Base-by-base conservation (phyloP, 148 eudicot species). In the Linanthus parryae region DNA sequence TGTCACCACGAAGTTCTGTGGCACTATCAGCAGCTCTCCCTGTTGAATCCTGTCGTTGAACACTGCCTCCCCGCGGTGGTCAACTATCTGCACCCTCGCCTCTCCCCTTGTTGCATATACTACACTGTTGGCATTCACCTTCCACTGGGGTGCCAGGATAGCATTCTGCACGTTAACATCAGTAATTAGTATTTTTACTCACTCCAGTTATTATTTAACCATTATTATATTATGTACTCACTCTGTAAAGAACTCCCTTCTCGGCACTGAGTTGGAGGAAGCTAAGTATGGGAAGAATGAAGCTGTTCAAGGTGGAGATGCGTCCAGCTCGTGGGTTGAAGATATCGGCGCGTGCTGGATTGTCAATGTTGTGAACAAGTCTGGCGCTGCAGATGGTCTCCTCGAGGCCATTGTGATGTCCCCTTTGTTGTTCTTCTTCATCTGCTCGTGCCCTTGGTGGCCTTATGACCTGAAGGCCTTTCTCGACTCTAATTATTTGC, bases 161-260 rank as follows among this genome's bases (percentile, higher is more conserved):
- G 76, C 84, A 44, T 84, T 70, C 96, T 87, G 76, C 55, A 58
- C 1, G n/a, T n/a, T n/a, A n/a, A n/a, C n/a, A n/a, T n/a, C n/a
- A n/a, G n/a, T n/a, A n/a, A n/a, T n/a, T n/a, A n/a, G n/a, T n/a
- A n/a, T n/a, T n/a, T n/a, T n/a, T n/a, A n/a, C n/a, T n/a, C n/a
- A n/a, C n/a, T n/a, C n/a, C n/a, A n/a, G n/a, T n/a, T n/a, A n/a
- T n/a, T n/a, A n/a, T n/a, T n/a, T n/a, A n/a, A n/a, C n/a, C n/a
- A n/a, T n/a, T n/a, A n/a, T n/a, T n/a, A n/a, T n/a, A n/a, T n/a
- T n/a, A 39, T 10, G 8, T 15, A 6, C 57, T 67, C 64, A 84
- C 96, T 82, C 63, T 65, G 80, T 81, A 72, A 28, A 90, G 91
- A 42, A 75, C 67, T 38, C 83, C 97, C 45, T 57, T 86, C 60